Percentiles rank a stretch among this genome's conserved stretches.
phyloP scores from a whole-genome alignment of 192 early-diverging fungal species.

The Lunasporangiospora selenospora region DNA sequence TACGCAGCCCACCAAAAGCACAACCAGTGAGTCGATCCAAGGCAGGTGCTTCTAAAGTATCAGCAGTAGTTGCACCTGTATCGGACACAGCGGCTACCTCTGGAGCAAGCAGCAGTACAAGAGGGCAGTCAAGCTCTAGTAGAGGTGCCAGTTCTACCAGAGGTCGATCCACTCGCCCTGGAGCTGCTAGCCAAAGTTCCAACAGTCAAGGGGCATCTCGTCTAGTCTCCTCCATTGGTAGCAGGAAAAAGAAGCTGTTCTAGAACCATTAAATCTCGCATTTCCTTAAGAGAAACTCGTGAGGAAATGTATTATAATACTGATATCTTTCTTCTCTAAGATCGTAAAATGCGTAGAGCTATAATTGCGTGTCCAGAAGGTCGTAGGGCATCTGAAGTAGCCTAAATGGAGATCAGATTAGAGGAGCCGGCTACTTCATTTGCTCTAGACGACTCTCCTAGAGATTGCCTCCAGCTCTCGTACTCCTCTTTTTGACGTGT shows the following conservation, averaged over 20 bases:
- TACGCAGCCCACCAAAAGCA: conserved; percentile 3
- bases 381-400: no score
- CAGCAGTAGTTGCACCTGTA: conserved; percentile 2
- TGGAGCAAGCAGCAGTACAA: conserved; percentile 17
- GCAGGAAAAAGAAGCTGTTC: conserved; percentile 24
- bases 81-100: neutral
- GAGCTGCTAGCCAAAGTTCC: conserved; percentile 1
- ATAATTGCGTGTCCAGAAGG: no score
- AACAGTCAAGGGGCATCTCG: conserved; percentile 13
- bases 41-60: neutral
- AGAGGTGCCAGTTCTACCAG: neutral
- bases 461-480: no score
- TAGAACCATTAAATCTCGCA: no score
- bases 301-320: no score
- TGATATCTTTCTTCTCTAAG: no score
- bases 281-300: no score
- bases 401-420: no score
- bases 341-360: no score
- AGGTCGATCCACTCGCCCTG: neutral
- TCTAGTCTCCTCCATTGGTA: conserved; percentile 25
- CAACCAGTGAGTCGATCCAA: neutral
- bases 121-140: neutral
- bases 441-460: no score
- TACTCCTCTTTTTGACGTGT: no score
- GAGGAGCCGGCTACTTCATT: no score